Evolutionary conservation across 2,329 filamentous ascomycete species (phyloP), one percentile per base, ranked within the genome.

Genomic region (Colletotrichum eremochloae): DNA sequence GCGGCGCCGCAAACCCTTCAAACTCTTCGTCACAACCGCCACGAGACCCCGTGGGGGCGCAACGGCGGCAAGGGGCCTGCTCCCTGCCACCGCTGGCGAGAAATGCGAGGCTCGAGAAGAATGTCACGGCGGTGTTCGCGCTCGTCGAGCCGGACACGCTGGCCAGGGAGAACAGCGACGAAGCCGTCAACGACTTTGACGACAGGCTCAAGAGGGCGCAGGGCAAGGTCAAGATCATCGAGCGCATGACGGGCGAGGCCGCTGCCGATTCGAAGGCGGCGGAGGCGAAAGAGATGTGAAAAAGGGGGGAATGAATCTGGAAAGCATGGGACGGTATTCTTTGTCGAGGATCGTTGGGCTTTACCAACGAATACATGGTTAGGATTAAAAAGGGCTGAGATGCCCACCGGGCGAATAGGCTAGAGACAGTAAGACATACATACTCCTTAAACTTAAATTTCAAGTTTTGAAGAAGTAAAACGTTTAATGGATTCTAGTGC

Each of bases 181-280:
- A 97, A 58, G 92, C 92, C 0, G 95, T 99, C 31, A 92, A 93
- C 63, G 95, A 98, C 77, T 95, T 97, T 78, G 96, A 99, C 78
- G 94, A 98, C 80, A 88, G 95, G 15, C 79, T 97, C 50, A 96
- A 95, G 82, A 89, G 94, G 75, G 96, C 95, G 5, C 89, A 91
- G 76, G 93, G 93, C 3, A 98, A 97, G 80, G 89, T 90, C 1
- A 97, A 96, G 82, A 88, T 99, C 58, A 91, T 98, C 56, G 93
- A 96, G 81, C 91, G 91, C 72, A 90, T 94, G 75, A 78, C 87
- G 1, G 85, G 85, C 0, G 86, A 86, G 77, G 57, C 24, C 2
- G 18, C 36, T 31, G 46, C 62, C n/a, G 71, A 72, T 55, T 7
- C 53, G 3, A 71, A 63, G 62, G 31, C 15, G 20, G 36, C 20